Conservation (phyloP, 116 monocot genomes). For the Cymodocea nodosa region DNA sequence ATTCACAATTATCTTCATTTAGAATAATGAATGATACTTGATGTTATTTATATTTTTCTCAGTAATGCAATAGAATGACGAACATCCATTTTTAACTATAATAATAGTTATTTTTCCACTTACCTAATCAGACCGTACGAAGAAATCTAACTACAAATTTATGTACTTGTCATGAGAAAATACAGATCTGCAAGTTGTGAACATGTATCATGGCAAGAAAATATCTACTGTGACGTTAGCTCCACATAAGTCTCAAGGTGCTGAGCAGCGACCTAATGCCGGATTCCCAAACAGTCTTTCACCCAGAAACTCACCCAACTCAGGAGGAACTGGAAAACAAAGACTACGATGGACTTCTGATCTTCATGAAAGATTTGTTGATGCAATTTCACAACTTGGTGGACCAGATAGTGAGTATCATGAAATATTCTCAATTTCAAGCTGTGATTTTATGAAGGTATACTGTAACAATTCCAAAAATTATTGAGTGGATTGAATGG, state of each 20-base stretch:
- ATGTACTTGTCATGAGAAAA: neutral
- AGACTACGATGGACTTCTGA: slow-evolving; percentile 51
- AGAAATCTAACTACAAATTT: neutral
- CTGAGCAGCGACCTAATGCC: slow-evolving; percentile 9
- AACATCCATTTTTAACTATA: too few species aligned
- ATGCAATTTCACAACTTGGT: slow-evolving; percentile 63
- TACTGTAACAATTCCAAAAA: too few species aligned
- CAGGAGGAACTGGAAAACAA: slow-evolving; percentile 28
- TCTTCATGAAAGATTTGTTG: slow-evolving; percentile 55
- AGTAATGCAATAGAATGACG: too few species aligned
- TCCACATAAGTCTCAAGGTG: slow-evolving; percentile 8
- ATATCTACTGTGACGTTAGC: slow-evolving; percentile 12
- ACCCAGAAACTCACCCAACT: slow-evolving; percentile 2
- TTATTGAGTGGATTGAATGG: too few species aligned
- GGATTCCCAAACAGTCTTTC: slow-evolving; percentile 6
- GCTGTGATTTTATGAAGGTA: neutral
- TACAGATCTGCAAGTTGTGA: neutral
- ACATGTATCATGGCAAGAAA: slow-evolving; percentile 26
- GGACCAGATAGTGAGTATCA: slow-evolving; percentile 63
- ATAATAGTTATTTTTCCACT: too few species aligned
- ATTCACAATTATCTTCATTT: too few species aligned
- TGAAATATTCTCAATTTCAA: neutral
- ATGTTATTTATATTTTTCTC: too few species aligned
- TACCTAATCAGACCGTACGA: neutral
- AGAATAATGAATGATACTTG: too few species aligned